A percentile compares a stretch with the other conserved stretches of the same genome.
phyloP scores from a whole-genome alignment of 2,329 filamentous ascomycete genomes.

The Ceratocystiopsis sp. region DNA sequence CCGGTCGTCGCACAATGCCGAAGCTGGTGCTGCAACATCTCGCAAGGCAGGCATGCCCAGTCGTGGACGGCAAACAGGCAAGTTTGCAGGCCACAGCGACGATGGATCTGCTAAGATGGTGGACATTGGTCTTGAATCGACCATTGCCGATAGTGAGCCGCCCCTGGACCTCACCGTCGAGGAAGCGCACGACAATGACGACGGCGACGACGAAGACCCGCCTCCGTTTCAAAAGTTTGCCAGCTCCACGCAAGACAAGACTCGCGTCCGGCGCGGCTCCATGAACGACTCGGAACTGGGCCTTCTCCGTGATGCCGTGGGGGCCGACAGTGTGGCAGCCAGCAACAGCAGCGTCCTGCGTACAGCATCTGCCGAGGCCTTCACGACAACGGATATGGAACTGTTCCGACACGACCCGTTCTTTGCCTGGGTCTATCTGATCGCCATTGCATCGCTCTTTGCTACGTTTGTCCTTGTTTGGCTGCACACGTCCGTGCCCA shows the following conservation, averaged over 20 bases:
- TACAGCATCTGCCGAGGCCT: slow-evolving; percentile 24
- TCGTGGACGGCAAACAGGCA: slow-evolving; percentile 8
- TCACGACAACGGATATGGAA: slow-evolving; percentile 40
- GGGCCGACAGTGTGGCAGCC: slow-evolving; percentile 17
- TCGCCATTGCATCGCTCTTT: slow-evolving; percentile 67
- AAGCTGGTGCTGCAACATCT: slow-evolving; percentile 8
- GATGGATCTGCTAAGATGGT: slow-evolving; percentile 53
- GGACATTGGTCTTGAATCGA: slow-evolving; percentile 67
- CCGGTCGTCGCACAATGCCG: slow-evolving; percentile 10
- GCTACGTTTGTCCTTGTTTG: slow-evolving; percentile 81
- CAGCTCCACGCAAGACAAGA: slow-evolving; percentile 1
- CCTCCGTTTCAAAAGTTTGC: slow-evolving; percentile 46
- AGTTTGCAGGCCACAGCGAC: slow-evolving; percentile 2
- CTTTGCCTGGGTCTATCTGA: slow-evolving; percentile 80
- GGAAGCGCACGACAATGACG: slow-evolving; percentile 1
- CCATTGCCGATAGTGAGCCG: slow-evolving; percentile 39
- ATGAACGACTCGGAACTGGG: slow-evolving; percentile 32
- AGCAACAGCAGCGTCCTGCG: slow-evolving; percentile 1
- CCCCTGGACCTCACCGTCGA: slow-evolving; percentile 36
- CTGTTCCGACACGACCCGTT: slow-evolving; percentile 74
- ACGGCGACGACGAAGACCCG: slow-evolving; percentile 18
- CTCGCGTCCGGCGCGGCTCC: too few relatives aligned
- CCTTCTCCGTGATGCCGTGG: slow-evolving; percentile 20
- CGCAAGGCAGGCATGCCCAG: slow-evolving; percentile 2
- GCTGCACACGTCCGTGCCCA: slow-evolving; percentile 57